Evolutionary conservation across 257 asterid genomes (phyloP).

Genomic region (Gardenia jasminoides): DNA sequence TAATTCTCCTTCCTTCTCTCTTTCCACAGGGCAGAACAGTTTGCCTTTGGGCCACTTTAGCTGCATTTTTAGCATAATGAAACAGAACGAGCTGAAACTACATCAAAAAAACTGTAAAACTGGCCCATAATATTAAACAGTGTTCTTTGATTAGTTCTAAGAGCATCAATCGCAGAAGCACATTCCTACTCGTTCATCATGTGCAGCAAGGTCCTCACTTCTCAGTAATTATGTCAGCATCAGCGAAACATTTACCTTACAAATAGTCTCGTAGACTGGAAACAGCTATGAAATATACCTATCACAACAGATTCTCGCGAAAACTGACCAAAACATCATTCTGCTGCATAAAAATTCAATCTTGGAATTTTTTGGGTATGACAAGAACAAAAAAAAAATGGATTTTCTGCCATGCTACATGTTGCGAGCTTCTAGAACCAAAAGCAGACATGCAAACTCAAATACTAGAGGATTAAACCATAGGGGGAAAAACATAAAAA

Average conservation of each 20-base stretch:
- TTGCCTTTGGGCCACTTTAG: slow-evolving; percentile 24
- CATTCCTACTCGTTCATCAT: neutral
- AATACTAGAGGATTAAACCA: neutral
- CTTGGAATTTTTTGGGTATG: neutral
- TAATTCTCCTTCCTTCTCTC: slow-evolving; percentile 34
- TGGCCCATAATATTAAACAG: neutral
- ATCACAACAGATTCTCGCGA: neutral
- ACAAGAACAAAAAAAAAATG: neutral
- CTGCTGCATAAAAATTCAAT: neutral
- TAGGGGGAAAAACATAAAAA: neutral
- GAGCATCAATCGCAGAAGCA: neutral
- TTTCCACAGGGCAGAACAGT: slow-evolving; percentile 21
- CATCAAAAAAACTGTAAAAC: neutral
- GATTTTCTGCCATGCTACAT: neutral
- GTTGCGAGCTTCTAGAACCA: neutral
- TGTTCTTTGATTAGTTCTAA: slow-evolving; percentile 2
- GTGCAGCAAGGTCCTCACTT: neutral
- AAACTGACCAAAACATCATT: neutral
- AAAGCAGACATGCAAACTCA: neutral
- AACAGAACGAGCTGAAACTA: slow-evolving; percentile 6
- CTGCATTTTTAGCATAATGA: slow-evolving; percentile 24
- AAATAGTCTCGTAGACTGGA: neutral
- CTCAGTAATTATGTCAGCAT: neutral
- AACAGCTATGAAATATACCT: neutral
- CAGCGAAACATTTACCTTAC: neutral